Evolutionary conservation across 1,284 basidiomycete genomes (phyloP).

Genomic region (Cryptococcus deneoformans): DNA sequence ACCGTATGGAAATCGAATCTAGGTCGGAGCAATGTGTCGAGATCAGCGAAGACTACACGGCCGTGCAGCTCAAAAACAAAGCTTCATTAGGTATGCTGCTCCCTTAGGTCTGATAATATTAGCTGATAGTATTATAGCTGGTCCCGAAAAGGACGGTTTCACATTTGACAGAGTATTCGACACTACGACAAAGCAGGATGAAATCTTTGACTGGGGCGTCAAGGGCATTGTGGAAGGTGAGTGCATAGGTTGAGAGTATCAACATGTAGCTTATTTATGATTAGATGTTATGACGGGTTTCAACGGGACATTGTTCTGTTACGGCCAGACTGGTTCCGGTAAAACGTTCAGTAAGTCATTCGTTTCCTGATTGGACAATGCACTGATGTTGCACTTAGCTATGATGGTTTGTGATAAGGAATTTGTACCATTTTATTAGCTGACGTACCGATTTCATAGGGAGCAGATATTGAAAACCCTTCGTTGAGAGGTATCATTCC

Average conservation of each 20-base stretch:
- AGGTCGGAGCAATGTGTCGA: slow-evolving; percentile 87
- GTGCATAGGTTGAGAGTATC: neutral
- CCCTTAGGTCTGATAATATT: neutral
- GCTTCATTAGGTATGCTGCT: slow-evolving; percentile 62
- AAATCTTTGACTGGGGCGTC: slow-evolving; percentile 98
- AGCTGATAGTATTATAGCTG: slow-evolving; percentile 29
- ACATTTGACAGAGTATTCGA: slow-evolving; percentile 97
- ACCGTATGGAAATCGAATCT: slow-evolving; percentile 85
- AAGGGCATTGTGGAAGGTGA: slow-evolving; percentile 62
- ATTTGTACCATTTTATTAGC: neutral
- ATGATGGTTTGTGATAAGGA: slow-evolving; percentile 74
- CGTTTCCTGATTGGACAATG: neutral
- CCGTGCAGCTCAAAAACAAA: slow-evolving; percentile 67
- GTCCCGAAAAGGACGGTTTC: slow-evolving; percentile 59
- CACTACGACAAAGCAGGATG: slow-evolving; percentile 84
- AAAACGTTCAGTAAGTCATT: slow-evolving; percentile 67
- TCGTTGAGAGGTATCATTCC: slow-evolving; percentile 96
- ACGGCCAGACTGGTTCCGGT: slow-evolving; percentile 97
- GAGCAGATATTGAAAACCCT: slow-evolving; percentile 90
- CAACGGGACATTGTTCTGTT: slow-evolving; percentile 98
- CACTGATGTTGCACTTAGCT: slow-evolving; percentile 43
- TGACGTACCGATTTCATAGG: slow-evolving; percentile 55
- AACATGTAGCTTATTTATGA: slow-evolving; percentile 4
- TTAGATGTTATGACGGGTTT: slow-evolving; percentile 99
- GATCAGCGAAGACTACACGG: slow-evolving; percentile 78